Conservation (phyloP, 371 early-diverging fungal genomes). For the Rhizopus arrhizus region DNA sequence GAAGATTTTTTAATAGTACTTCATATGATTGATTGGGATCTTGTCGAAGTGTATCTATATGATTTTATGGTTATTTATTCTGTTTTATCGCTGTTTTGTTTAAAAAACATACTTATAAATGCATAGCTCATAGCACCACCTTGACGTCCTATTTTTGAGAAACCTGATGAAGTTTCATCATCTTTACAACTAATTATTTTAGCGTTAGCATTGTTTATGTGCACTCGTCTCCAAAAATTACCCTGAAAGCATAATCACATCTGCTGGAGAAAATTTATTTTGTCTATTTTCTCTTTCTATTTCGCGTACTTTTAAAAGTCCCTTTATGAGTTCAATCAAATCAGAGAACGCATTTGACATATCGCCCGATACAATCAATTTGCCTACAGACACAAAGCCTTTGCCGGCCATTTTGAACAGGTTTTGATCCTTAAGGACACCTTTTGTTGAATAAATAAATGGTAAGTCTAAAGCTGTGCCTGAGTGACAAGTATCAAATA, state of each 20-base stretch:
- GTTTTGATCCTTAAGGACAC: constrained; percentile 60
- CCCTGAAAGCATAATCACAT: constrained; percentile 87
- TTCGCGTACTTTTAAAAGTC: constrained; percentile 41
- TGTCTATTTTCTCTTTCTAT: constrained; percentile 44
- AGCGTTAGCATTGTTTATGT: constrained; percentile 47
- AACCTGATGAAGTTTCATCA: constrained; percentile 86
- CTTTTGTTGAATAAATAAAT: constrained; percentile 76
- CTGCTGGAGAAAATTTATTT: constrained; percentile 62
- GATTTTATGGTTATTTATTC: neutral
- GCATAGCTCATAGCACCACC: constrained; percentile 89
- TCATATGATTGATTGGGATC: constrained; percentile 36
- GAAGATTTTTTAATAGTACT: constrained; percentile 29
- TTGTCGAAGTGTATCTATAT: constrained; percentile 24
- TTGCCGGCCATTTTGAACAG: constrained; percentile 52
- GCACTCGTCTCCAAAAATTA: constrained; percentile 17
- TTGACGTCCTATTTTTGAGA: constrained; percentile 55
- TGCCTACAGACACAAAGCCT: constrained; percentile 51
- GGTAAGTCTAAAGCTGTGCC: constrained; percentile 88
- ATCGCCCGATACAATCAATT: constrained; percentile 53
- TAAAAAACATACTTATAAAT: constrained; percentile 52
- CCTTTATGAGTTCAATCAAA: constrained; percentile 49
- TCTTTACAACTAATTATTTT: constrained; percentile 70
- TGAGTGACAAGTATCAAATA: constrained; percentile 87
- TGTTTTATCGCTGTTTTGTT: neutral
- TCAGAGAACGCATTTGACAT: constrained; percentile 44